Conservation (phyloP, 305 asterid species). For the Fraxinus paxiana region DNA sequence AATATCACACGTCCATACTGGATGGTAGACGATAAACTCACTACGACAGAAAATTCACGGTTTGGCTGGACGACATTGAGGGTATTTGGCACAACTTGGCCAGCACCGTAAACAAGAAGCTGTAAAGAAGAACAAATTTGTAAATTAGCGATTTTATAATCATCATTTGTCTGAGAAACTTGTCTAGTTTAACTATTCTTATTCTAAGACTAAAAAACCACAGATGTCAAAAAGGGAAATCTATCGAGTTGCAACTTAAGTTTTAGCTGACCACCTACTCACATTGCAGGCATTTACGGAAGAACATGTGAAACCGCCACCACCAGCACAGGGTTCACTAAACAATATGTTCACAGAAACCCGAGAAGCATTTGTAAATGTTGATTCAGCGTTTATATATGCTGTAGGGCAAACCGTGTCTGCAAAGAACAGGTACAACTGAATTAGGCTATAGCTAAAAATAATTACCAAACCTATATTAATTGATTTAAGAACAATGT, state of each 20-base stretch:
- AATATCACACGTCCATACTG: slow-evolving; percentile 59
- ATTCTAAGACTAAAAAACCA: not conserved
- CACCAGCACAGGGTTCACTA: slow-evolving; percentile 63
- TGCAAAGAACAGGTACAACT: slow-evolving; percentile 32
- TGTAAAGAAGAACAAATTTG: slow-evolving; percentile 28
- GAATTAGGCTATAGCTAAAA: slow-evolving; percentile 8
- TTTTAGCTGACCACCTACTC: slow-evolving; percentile 47
- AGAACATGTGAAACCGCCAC: slow-evolving; percentile 69
- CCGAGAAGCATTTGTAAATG: slow-evolving; percentile 65
- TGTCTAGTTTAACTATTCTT: not conserved
- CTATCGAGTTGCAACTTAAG: not conserved
- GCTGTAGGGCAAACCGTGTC: slow-evolving; percentile 82
- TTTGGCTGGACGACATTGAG: slow-evolving; percentile 48
- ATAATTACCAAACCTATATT: not conserved
- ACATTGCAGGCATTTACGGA: slow-evolving; percentile 72
- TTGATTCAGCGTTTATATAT: slow-evolving; percentile 38
- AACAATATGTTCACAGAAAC: slow-evolving; percentile 62
- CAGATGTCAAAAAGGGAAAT: not conserved
- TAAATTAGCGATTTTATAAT: not conserved
- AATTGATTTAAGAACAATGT: not conserved
- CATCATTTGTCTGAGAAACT: not conserved
- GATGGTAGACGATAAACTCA: slow-evolving; percentile 47
- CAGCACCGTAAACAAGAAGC: slow-evolving; percentile 89
- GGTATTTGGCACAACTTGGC: slow-evolving; percentile 63
- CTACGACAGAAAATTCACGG: slow-evolving; percentile 48